These are phyloP conservation scores for Nigrograna mackinnonii DNA, from an alignment of 2,329 filamentous ascomycete genomes.

Conservation along the genomic window DNA sequence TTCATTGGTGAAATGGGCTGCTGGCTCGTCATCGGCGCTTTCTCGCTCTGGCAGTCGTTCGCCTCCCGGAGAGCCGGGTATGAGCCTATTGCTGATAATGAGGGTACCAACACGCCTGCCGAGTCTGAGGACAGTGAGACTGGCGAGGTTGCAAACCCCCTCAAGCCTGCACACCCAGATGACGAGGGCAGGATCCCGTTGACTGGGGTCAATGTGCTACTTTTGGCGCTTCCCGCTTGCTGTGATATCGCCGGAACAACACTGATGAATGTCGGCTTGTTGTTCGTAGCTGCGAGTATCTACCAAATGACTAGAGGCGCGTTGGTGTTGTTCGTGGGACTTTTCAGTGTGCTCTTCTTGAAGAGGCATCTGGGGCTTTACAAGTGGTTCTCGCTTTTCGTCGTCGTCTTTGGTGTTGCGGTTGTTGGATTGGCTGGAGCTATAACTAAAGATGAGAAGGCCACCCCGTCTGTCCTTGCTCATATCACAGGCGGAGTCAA, in stretches of 20 bases:
- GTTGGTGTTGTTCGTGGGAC: conserved; percentile 89
- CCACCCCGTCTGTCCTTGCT: conserved; percentile 27
- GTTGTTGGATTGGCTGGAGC: conserved; percentile 88
- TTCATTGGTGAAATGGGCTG: conserved; percentile 95
- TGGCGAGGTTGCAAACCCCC: conserved; percentile 57
- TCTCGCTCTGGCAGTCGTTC: conserved; percentile 67
- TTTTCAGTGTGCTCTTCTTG: conserved; percentile 93
- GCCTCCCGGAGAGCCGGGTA: conserved; percentile 61
- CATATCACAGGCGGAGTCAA: conserved; percentile 24
- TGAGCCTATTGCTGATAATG: conserved; percentile 57
- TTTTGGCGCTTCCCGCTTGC: conserved; percentile 84
- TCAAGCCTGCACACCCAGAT: conserved; percentile 48
- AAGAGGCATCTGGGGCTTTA: conserved; percentile 78
- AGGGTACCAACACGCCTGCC: conserved; percentile 30
- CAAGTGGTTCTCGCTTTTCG: conserved; percentile 87
- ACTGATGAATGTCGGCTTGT: conserved; percentile 92
- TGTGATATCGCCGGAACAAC: conserved; percentile 96
- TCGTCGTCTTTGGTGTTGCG: conserved; percentile 86
- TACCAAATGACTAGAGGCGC: conserved; percentile 99
- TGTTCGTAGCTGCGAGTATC: conserved; percentile 93
- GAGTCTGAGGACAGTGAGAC: conserved; percentile 50
- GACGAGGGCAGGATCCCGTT: conserved; percentile 64
- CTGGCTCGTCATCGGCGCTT: conserved; percentile 83
- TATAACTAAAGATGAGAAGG: conserved; percentile 71
- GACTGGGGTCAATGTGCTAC: conserved; percentile 68